phyloP scores from a whole-genome alignment of 495 filamentous ascomycete species.

The Neurospora sp. region DNA sequence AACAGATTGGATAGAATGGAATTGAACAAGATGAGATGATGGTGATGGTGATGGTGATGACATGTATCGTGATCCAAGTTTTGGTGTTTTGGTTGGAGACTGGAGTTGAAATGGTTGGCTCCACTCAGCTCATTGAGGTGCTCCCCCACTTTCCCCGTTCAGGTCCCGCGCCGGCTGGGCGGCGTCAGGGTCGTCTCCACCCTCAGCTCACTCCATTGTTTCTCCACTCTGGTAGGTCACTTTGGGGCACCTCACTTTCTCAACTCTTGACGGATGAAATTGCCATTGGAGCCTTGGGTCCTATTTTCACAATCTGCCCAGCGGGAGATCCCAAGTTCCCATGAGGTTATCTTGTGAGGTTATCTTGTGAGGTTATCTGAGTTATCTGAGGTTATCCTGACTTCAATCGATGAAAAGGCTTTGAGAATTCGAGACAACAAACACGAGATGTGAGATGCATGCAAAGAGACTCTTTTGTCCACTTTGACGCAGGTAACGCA shows the following conservation, averaged over 20 bases:
- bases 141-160: not conserved
- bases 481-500: not conserved
- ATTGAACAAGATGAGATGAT: not conserved
- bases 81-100: not conserved
- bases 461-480: not conserved
- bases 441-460: not conserved
- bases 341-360: not conserved
- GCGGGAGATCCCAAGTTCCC: not conserved
- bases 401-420: not conserved
- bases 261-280: not conserved
- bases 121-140: not conserved
- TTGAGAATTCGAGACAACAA: not conserved
- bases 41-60: not conserved
- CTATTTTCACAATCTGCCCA: not conserved
- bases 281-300: not conserved
- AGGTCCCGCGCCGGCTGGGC: not conserved
- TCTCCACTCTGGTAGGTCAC: not conserved
- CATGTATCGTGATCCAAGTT: not conserved
- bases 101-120: not conserved
- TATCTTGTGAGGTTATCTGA: not conserved
- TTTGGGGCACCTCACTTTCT: not conserved
- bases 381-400: not conserved
- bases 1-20: not conserved
- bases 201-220: not conserved
- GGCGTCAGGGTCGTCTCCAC: not conserved